Evolutionary conservation across 1,284 basidiomycete species (phyloP).

Genomic region (Boletellus deceptivus): DNA sequence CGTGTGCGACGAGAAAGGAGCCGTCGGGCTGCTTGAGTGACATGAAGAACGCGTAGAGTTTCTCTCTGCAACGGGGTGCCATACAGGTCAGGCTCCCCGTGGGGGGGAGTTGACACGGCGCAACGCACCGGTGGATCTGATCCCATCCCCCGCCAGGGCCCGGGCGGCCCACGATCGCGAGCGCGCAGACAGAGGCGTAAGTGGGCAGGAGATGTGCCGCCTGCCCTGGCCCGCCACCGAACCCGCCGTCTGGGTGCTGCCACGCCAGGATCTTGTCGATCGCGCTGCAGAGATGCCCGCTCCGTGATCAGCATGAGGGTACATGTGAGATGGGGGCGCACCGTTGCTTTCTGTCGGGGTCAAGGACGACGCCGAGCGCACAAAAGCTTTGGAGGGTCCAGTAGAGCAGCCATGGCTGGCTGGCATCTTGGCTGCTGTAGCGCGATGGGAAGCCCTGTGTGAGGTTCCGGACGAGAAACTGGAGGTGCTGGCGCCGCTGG

Average conservation of each 20-base stretch:
- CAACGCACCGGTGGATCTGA: conserved; percentile 66
- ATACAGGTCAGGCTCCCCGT: no score
- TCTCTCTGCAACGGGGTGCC: conserved; percentile 42
- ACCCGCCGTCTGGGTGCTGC: conserved; percentile 84
- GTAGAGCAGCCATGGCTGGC: conserved; percentile 89
- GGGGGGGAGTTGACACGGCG: no score
- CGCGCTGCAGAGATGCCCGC: conserved; percentile 42
- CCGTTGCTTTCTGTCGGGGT: conserved; percentile 72
- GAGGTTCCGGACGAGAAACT: conserved; percentile 67
- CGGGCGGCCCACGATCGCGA: conserved; percentile 80
- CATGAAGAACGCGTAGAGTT: conserved; percentile 89
- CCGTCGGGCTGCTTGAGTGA: conserved; percentile 93
- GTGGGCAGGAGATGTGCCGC: conserved; percentile 87
- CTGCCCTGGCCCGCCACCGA: conserved; percentile 90
- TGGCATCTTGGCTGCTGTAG: conserved; percentile 86
- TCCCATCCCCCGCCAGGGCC: conserved; percentile 82
- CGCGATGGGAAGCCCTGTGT: conserved; percentile 73
- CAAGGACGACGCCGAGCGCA: conserved; percentile 73
- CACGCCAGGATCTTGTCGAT: conserved; percentile 76
- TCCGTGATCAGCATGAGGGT: no score
- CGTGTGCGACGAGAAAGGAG: conserved; percentile 85
- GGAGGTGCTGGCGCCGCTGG: conserved; percentile 60
- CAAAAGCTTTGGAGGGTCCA: conserved; percentile 87
- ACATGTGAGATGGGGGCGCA: conserved; percentile 32
- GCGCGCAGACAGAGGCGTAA: conserved; percentile 83